Base-by-base conservation (phyloP, 257 asterid genomes). In the Scutellaria galericulata region DNA sequence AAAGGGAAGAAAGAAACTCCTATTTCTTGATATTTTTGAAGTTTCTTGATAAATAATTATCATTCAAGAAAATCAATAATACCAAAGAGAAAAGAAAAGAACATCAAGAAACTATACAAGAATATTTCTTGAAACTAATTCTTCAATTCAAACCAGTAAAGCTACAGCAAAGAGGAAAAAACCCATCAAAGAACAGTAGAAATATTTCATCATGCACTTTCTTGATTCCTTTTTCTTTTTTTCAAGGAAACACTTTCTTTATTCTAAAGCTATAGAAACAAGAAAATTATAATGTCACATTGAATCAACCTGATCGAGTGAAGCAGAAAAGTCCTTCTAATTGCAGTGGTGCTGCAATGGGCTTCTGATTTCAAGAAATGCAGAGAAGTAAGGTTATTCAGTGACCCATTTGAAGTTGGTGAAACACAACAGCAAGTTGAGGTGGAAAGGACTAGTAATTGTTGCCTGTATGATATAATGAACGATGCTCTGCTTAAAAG, bases 221-320 rank as follows among this genome's bases (percentile, higher is more conserved):
- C 59, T 66, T 13, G 60, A 68, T 9, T n/a, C n/a, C 24, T 5
- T 4, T 31, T 31, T 31, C 3, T 31, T 24, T 24, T 24, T 24
- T 24, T 24, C 2, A 2, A 24, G 27, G 47, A 42, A 7, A 46
- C n/a, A 11, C 14, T 47, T 47, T 47, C 53, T 47, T 47, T 5
- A 12, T 9, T 47, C 14, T 31, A 10, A 40, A 31, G 45, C 40
- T 4, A 50, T 37, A 68, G 64, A 50, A n/a, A 42, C n/a, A 13
- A 3, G 18, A 42, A 54, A 7, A 7, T 2, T 5, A 53, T 62
- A 61, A 12, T 22, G 44, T 24, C 68, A 64, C 22, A 75, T 20
- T 15, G 24, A 58, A 77, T 74, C 69, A n/a, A 92, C 96, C 93
- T 84, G 87, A 73, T 72, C 65, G 86, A 81, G 44, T 52, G 71